phyloP scores from a whole-genome alignment of 805 yeast species.

The Torulaspora franciscae region DNA sequence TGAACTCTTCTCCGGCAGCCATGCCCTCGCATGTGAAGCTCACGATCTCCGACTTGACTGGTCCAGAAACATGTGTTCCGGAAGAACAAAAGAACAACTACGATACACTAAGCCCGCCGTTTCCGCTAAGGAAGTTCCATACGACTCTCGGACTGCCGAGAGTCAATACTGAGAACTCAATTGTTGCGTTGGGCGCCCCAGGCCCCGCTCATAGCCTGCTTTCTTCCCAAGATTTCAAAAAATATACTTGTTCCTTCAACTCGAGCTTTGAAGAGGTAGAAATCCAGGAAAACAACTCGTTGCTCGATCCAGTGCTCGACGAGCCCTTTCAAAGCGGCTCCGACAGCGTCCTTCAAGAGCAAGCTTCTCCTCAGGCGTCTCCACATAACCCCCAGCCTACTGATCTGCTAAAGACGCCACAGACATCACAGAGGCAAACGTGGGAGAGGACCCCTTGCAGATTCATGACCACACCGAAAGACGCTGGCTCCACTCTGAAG shows the following conservation, averaged over 20 bases:
- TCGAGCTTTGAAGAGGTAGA: constrained; percentile 31
- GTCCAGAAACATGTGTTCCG: background rate
- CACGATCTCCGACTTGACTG: constrained; percentile 3
- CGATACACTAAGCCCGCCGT: constrained; percentile 14
- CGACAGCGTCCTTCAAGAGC: constrained; percentile 2
- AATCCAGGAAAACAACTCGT: constrained; percentile 4
- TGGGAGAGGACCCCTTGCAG: constrained; percentile 26
- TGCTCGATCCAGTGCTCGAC: constrained; percentile 10
- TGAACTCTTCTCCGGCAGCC: constrained; percentile 13
- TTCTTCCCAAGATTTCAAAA: constrained; percentile 28
- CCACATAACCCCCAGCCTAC: constrained; percentile 8
- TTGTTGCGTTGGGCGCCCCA: background rate
- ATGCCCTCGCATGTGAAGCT: constrained; percentile 9
- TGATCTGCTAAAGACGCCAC: constrained; percentile 24
- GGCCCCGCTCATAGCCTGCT: constrained; percentile 10
- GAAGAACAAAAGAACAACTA: constrained; percentile 3
- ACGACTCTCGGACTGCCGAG: constrained; percentile 18
- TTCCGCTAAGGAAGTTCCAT: constrained; percentile 17
- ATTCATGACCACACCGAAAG: constrained; percentile 26
- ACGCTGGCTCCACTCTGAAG: constrained; percentile 19
- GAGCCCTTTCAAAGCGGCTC: background rate
- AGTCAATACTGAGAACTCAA: constrained; percentile 1
- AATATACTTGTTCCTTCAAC: constrained; percentile 34
- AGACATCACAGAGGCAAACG: constrained; percentile 13
- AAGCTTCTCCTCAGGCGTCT: constrained; percentile 9